Evolutionary conservation across 371 early-diverging fungal genomes (phyloP).

Genomic region (Circinella minor): DNA sequence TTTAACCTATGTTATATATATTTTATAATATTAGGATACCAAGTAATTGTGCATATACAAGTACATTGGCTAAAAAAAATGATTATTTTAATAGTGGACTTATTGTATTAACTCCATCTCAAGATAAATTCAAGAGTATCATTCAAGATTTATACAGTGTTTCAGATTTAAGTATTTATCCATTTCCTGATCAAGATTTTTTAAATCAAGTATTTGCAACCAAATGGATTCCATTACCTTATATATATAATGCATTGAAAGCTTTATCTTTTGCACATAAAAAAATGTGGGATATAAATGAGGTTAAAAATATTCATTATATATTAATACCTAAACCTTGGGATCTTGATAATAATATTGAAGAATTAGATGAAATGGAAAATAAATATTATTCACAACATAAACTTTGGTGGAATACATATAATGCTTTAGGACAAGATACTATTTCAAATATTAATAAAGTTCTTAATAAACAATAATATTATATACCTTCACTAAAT

Average conservation of each 20-base stretch:
- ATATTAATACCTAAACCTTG: conserved; percentile 35
- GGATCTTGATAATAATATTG: conserved; percentile 10
- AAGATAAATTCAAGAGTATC: conserved; percentile 33
- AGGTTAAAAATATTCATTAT: conserved; percentile 36
- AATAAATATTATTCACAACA: conserved; percentile 12
- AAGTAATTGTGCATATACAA: conserved; percentile 47
- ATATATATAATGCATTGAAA: conserved; percentile 58
- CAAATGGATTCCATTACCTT: conserved; percentile 42
- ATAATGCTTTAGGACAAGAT: neutral
- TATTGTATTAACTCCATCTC: conserved; percentile 46
- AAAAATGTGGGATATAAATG: conserved; percentile 35
- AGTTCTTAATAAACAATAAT: no score
- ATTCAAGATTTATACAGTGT: conserved; percentile 20
- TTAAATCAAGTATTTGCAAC: conserved; percentile 45
- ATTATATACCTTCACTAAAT: no score
- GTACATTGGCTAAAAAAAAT: neutral
- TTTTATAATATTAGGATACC: conserved; percentile 43
- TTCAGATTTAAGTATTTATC: conserved; percentile 27
- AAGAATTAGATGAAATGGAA: neutral
- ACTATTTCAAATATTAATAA: neutral
- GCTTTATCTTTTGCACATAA: conserved; percentile 40
- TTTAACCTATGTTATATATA: no score
- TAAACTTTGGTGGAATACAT: conserved; percentile 20
- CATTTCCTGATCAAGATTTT: conserved; percentile 60
- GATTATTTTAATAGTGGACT: conserved; percentile 59